These are phyloP conservation scores for Brassica juncea DNA, from an alignment of 345 rosid genomes.

Conservation along the genomic window DNA sequence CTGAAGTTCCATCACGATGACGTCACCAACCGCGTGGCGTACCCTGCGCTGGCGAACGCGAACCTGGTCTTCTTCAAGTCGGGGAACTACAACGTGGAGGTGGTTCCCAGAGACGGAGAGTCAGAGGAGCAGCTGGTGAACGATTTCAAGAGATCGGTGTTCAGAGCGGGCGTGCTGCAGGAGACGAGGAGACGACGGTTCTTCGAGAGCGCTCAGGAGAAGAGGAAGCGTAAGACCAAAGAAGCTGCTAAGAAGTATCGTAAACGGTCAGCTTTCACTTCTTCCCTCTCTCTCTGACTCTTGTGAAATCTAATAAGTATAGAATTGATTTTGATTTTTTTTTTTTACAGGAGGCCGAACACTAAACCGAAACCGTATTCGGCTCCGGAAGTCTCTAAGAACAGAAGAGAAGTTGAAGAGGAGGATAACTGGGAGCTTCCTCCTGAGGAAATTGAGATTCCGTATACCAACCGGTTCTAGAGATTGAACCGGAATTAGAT, in stretches of 20 bases:
- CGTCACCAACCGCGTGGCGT: conserved; percentile 40
- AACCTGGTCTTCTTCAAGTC: conserved; percentile 58
- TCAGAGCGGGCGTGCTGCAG: conserved; percentile 76
- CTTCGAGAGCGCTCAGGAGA: conserved; percentile 66
- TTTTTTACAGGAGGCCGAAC: conserved; percentile 26
- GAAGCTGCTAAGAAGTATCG: conserved; percentile 81
- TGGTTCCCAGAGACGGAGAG: conserved; percentile 64
- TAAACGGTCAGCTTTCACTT: conserved; percentile 39
- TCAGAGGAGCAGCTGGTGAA: conserved; percentile 69
- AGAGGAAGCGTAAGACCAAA: conserved; percentile 61
- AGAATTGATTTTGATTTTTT: background rate
- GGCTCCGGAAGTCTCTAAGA: conserved; percentile 10
- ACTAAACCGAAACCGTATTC: conserved; percentile 23
- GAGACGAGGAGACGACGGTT: conserved; percentile 59
- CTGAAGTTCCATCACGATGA: background rate
- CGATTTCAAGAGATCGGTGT: conserved; percentile 70
- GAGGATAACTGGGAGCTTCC: conserved; percentile 37
- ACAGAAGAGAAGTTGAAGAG: background rate
- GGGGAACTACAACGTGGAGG: conserved; percentile 71
- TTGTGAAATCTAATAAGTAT: no score
- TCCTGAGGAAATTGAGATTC: conserved; percentile 13
- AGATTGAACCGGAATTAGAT: background rate
- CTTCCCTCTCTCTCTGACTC: background rate
- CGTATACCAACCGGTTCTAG: background rate
- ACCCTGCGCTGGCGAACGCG: conserved; percentile 64